These are phyloP conservation scores for Agarophyton chilense DNA, from an alignment of 23 red algal species.

Conservation along the genomic window DNA sequence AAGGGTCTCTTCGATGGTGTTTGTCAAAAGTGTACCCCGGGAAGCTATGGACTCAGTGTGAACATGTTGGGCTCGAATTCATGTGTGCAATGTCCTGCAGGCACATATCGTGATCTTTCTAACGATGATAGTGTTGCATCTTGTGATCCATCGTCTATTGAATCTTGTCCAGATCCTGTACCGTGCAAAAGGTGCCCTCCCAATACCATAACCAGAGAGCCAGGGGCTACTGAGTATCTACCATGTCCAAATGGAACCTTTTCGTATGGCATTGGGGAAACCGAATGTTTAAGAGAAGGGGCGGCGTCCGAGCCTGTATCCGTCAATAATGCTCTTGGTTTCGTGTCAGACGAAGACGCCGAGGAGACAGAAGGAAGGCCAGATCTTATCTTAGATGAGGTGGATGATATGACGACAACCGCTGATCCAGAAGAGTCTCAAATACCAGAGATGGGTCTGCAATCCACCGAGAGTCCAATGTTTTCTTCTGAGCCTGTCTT, in stretches of 20 bases:
- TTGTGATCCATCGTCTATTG: background rate
- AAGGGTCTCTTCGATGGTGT: background rate
- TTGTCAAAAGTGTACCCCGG: background rate
- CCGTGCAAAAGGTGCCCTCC: constrained; percentile 20
- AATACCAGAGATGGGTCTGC: background rate
- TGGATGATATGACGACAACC: background rate
- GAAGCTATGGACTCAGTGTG: background rate
- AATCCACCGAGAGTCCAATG: background rate
- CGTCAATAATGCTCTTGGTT: background rate
- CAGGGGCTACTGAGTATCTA: background rate
- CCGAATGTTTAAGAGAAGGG: constrained; percentile 16
- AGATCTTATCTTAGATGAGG: background rate
- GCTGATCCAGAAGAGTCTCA: constrained; percentile 4
- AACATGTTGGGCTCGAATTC: background rate
- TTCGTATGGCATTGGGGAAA: constrained; percentile 15
- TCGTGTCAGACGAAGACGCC: background rate
- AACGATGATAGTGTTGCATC: background rate
- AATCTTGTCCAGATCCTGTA: background rate
- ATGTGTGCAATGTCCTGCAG: constrained; percentile 12
- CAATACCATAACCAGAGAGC: background rate
- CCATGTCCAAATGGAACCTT: constrained; percentile 15
- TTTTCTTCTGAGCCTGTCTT: background rate
- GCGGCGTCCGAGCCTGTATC: background rate
- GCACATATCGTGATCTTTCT: background rate
- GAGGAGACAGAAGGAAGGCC: background rate